Conservation (phyloP, 2,329 filamentous ascomycete species). For the Exophiala calicioides region DNA sequence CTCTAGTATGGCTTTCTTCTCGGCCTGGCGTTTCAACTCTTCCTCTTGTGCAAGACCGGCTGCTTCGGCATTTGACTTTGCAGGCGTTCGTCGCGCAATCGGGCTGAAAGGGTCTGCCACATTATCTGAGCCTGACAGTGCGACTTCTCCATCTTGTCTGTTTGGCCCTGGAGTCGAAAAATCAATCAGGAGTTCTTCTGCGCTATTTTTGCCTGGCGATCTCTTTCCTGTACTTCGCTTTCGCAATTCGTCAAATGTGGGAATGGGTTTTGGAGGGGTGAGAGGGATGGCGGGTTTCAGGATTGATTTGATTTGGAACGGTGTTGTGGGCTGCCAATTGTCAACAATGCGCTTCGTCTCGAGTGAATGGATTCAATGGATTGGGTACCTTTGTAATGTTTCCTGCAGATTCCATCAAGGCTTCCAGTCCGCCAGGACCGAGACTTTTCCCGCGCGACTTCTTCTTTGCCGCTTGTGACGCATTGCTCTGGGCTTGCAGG, state of each 20-base stretch:
- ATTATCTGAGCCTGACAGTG: constrained; percentile 55
- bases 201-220: constrained; percentile 27
- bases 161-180: constrained; percentile 43
- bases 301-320: constrained; percentile 64
- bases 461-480: constrained; percentile 48
- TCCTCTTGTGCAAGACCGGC: constrained; percentile 66
- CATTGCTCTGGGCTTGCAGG: constrained; percentile 32
- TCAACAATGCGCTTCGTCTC: constrained; percentile 18
- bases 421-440: constrained; percentile 85
- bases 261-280: constrained; percentile 66
- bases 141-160: constrained; percentile 41
- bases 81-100: constrained; percentile 17
- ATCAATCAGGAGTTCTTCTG: constrained; percentile 42
- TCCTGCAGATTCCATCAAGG: constrained; percentile 70
- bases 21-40: constrained; percentile 59
- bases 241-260: constrained; percentile 57
- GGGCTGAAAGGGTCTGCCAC: constrained; percentile 33
- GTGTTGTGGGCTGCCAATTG: constrained; percentile 41
- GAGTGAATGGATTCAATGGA: constrained; percentile 32
- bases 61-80: constrained; percentile 2
- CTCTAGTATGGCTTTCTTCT: constrained; percentile 64
- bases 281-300: constrained; percentile 74
- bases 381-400: constrained; percentile 84
- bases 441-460: constrained; percentile 94
- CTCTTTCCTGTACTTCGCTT: constrained; percentile 42